A percentile compares a stretch with the other conserved stretches of the same genome.
phyloP scores from a whole-genome alignment of 345 rosid genomes.

The Aquilaria malaccensis region DNA sequence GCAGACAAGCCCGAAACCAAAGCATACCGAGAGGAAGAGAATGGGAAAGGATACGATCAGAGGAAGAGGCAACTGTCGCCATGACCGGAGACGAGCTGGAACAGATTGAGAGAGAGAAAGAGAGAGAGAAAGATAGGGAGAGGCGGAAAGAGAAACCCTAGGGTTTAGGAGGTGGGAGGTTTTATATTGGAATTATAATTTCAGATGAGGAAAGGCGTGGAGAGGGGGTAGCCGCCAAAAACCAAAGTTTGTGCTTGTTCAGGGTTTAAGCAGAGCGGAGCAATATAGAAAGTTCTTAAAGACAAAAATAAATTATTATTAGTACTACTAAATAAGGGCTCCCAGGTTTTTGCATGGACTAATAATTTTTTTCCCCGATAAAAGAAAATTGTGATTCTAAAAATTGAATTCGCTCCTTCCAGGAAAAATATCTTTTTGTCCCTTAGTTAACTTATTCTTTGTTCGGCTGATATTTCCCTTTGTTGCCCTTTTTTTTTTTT shows the following conservation, averaged over 20 bases:
- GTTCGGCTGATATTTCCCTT: neutral
- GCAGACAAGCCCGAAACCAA: neutral
- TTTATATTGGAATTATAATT: neutral
- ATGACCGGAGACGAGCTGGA: constrained; percentile 24
- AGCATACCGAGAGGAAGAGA: constrained; percentile 41
- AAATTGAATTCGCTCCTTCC: no score
- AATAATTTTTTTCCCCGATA: neutral
- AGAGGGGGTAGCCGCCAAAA: constrained; percentile 40
- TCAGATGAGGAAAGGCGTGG: constrained; percentile 14
- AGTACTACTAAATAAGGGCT: no score
- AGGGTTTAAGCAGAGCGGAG: constrained; percentile 22
- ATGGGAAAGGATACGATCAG: constrained; percentile 48
- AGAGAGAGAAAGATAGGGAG: constrained; percentile 4
- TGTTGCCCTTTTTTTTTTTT: no score
- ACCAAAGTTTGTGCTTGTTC: constrained; percentile 14
- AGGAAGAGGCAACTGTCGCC: constrained; percentile 37
- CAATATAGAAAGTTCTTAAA: no score
- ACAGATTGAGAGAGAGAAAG: constrained; percentile 5
- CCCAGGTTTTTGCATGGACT: no score
- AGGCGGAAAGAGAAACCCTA: constrained; percentile 29
- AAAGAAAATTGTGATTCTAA: neutral
- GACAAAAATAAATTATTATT: no score
- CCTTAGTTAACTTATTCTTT: neutral
- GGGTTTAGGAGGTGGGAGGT: constrained; percentile 3
- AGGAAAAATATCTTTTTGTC: neutral